Base-by-base conservation (phyloP, 371 early-diverging fungal genomes). In the Blakeslea trispora region DNA sequence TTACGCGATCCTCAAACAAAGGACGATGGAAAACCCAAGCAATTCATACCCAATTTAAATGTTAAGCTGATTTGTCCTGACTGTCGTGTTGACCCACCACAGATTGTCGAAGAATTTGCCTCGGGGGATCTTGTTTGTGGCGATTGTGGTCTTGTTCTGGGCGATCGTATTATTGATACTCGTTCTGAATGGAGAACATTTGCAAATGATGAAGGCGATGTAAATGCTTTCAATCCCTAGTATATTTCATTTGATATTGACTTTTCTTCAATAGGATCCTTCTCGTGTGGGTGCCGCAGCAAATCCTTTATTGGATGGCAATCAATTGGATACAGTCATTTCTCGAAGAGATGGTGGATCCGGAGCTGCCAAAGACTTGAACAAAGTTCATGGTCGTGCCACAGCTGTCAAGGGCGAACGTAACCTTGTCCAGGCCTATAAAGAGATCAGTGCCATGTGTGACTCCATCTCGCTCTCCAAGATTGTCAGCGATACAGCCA, bases 141-240 rank as follows among this genome's bases (percentile, higher is more conserved):
- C 32, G 90, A 91, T 71, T 99, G 99, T 74, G 99, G 99, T 31
- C 75, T 97, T 37, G 94, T 99, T 6, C 82, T 99, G 24, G 97
- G 95, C 40, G 92, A 96, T 74, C 85, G 98, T 48, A 95, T 99
- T 57, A 97, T 99, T 52, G 99, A 99, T 75, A 98, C 99, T 11
- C 84, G 98, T 19, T 93, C 95, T 7, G 99, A 99, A 74, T 99
- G 99, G 99, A 89, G 99, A 63, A 98, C 97, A 0, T 99, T 99
- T 79, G 87, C 92, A 44, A 93, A 96, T 75, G 95, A 94, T 61
- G 93, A 90, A 61, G 93, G 92, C 46, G 95, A 94, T 69, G 79
- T 79, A 79, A 19, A 48, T 39, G 35, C n/a, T n/a, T n/a, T n/a
- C n/a, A n/a, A n/a, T n/a, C n/a, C n/a, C n/a, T n/a, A n/a, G n/a